A percentile compares a stretch with the other conserved stretches of the same genome.
These are phyloP conservation scores for Eimeria sp. DNA, from an alignment of 169 alveolate species.

Conservation along the genomic window DNA sequence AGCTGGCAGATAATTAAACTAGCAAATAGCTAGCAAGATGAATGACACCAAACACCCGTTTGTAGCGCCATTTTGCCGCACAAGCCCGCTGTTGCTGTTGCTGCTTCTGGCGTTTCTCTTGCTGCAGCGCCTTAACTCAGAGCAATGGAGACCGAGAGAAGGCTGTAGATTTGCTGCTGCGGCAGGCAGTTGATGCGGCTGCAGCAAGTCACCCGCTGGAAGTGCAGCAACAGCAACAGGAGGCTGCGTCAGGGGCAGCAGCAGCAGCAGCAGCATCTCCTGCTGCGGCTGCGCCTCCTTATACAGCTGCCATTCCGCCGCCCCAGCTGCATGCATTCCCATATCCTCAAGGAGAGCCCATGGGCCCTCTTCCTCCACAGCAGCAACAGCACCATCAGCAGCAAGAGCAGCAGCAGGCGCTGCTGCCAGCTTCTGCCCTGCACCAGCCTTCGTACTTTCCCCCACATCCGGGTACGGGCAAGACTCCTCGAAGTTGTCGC, in stretches of 20 bases:
- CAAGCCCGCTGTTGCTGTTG: neutral
- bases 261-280: no score
- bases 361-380: slow-evolving; percentile 5
- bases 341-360: neutral
- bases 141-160: slow-evolving; percentile 67
- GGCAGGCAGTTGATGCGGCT: slow-evolving; percentile 51
- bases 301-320: neutral
- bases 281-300: neutral
- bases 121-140: slow-evolving; percentile 32
- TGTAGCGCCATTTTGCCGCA: no score
- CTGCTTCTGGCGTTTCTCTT: slow-evolving; percentile 39
- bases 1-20: no score
- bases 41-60: no score
- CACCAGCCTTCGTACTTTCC: slow-evolving; percentile 23
- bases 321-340: neutral
- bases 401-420: no score
- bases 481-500: neutral
- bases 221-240: slow-evolving; percentile 4
- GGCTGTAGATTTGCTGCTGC: slow-evolving; percentile 60
- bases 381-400: neutral
- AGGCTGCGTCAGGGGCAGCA: slow-evolving; percentile 10
- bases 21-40: no score
- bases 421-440: neutral
- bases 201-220: slow-evolving; percentile 39
- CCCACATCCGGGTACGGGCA: neutral